Conservation (phyloP, 768 basidiomycete species). For the Suillus variegatus region DNA sequence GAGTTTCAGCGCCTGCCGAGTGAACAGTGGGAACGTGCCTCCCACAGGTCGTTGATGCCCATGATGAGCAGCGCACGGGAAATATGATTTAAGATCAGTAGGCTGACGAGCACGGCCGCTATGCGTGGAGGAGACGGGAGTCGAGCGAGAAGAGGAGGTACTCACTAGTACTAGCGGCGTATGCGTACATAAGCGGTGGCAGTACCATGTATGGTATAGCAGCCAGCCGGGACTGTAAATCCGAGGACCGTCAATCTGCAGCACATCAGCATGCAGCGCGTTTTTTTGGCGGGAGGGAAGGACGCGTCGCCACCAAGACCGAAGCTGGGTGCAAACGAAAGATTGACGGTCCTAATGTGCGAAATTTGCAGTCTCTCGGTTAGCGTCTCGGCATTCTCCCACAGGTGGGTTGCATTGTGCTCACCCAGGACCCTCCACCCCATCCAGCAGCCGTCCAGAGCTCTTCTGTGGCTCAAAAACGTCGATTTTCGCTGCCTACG, state of each 20-base stretch:
- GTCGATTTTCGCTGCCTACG: too few species aligned
- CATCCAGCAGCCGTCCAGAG: too few species aligned
- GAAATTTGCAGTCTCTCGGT: background rate
- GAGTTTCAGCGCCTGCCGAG: background rate
- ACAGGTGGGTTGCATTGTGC: too few species aligned
- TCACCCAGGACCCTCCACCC: too few species aligned
- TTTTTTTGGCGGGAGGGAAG: background rate
- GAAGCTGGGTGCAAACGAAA: background rate
- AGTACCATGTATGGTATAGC: background rate
- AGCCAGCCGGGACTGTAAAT: background rate
- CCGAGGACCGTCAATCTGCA: background rate
- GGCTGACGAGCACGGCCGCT: background rate
- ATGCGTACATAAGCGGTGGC: background rate
- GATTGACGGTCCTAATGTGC: background rate
- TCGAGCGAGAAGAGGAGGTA: background rate
- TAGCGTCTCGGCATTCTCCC: background rate
- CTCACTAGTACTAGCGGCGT: too few species aligned
- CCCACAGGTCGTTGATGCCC: background rate
- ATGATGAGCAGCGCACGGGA: background rate
- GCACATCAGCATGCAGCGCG: background rate
- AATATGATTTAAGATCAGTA: background rate
- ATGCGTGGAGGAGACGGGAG: background rate
- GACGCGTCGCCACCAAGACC: background rate
- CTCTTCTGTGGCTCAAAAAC: too few species aligned
- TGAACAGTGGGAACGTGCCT: background rate